These are phyloP conservation scores for Nakataea oryzae DNA, from an alignment of 2,329 filamentous ascomycete genomes.

Conservation along the genomic window DNA sequence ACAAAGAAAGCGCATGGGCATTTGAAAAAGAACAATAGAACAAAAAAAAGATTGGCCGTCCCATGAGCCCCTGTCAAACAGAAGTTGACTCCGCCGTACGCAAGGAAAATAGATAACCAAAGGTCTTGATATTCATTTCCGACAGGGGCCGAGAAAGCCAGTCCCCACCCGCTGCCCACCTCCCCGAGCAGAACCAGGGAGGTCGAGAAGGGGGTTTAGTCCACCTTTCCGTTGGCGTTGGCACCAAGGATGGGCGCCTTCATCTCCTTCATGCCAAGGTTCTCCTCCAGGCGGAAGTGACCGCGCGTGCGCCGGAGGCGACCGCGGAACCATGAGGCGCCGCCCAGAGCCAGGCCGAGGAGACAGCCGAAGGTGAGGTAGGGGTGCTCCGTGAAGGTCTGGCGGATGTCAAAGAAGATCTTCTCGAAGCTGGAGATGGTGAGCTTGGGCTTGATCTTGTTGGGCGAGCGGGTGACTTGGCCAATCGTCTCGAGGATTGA, in stretches of 20 bases:
- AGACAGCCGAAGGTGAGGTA: constrained; percentile 47
- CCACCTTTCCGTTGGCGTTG: constrained; percentile 38
- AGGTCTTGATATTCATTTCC: not conserved
- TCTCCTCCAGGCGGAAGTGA: constrained; percentile 53
- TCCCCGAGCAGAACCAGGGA: not conserved
- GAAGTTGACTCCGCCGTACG: not conserved
- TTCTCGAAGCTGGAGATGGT: constrained; percentile 65
- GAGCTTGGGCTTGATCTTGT: constrained; percentile 65
- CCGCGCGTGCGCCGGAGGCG: constrained; percentile 42
- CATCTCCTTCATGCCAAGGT: constrained; percentile 31
- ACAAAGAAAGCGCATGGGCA: not conserved
- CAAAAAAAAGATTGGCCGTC: not conserved
- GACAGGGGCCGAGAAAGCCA: not conserved
- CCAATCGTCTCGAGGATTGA: constrained; percentile 81
- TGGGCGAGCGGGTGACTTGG: constrained; percentile 57
- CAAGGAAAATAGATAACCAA: not conserved
- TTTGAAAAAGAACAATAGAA: not conserved
- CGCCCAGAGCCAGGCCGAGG: constrained; percentile 42
- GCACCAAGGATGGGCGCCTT: constrained; percentile 54
- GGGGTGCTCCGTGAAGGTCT: constrained; percentile 48
- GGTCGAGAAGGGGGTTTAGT: constrained; percentile 19
- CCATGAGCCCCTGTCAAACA: not conserved
- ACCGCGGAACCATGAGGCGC: constrained; percentile 42
- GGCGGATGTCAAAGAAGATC: constrained; percentile 56
- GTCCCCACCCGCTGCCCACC: not conserved